phyloP scores from a whole-genome alignment of 2,329 filamentous ascomycete species.

The Colletotrichum sidae region DNA sequence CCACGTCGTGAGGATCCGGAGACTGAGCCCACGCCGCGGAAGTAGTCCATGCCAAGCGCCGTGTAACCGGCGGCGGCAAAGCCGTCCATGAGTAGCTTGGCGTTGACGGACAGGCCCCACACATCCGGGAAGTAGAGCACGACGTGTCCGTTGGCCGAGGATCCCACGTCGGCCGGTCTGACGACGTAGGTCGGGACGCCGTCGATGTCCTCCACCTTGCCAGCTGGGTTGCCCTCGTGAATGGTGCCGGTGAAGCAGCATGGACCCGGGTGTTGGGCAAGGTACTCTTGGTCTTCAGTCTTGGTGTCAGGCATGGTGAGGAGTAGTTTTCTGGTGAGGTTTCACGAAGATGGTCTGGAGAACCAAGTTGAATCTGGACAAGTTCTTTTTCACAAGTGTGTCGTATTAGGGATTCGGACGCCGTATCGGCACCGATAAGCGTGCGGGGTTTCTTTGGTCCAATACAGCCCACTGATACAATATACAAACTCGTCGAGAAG shows the following conservation, averaged over 20 bases:
- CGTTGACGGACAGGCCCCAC: constrained; percentile 57
- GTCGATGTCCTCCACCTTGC: constrained; percentile 47
- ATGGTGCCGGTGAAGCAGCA: constrained; percentile 54
- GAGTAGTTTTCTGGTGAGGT: no score
- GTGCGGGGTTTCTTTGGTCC: no score
- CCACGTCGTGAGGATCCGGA: not conserved
- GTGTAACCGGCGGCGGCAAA: constrained; percentile 58
- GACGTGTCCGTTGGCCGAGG: constrained; percentile 51
- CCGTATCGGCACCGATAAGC: no score
- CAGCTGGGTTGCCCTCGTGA: constrained; percentile 52
- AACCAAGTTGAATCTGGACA: no score
- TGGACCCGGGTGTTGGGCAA: constrained; percentile 49
- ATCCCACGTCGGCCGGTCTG: constrained; percentile 22
- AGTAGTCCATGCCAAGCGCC: constrained; percentile 58
- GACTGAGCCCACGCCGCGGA: constrained; percentile 49
- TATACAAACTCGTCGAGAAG: no score
- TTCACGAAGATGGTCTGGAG: no score
- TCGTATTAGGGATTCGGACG: no score
- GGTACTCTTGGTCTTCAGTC: constrained; percentile 33
- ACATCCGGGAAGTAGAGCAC: constrained; percentile 60
- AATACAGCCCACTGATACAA: no score
- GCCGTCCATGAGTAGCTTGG: constrained; percentile 57
- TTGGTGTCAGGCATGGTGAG: constrained; percentile 13
- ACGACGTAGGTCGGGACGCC: constrained; percentile 53
- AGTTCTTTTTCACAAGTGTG: no score